Evolutionary conservation across 2,329 filamentous ascomycete genomes (phyloP), one percentile per base, ranked within the genome.

Genomic region (Colletotrichum cuscutae): DNA sequence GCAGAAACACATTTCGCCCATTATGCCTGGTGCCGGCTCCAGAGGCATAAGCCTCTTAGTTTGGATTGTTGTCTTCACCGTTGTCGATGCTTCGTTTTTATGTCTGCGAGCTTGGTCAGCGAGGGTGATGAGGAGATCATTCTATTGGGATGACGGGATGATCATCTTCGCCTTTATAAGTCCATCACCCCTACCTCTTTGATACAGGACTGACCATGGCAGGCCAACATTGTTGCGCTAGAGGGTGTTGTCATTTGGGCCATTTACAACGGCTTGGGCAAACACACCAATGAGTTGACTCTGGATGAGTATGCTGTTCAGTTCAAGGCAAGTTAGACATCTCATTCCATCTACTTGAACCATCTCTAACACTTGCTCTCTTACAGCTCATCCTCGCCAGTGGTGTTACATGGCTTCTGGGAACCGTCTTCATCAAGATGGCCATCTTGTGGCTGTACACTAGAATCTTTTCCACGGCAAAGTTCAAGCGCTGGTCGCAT

Each of bases 371-470:
- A 35, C 19, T 4, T 52, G 28, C 9, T 11, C 1, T 46, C 8
- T 7, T 26, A 9, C 22, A 77, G 73, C 72, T 76, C 57, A 73
- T 77, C 54, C 74, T 79, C 53, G 72, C 78, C 49, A 76, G 75
- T 28, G 76, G 78, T 37, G 75, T 81, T 32, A 76, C 76, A 12
- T 82, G 80, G 74, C 77, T 81, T 8, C 59, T 78, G 2, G 76
- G 71, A 0, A 78, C 78, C 13, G 76, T 78, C 26, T 75, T 77
- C 64, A 75, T 78, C 19, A 82, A 82, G 63, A 28, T 81, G 11
- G 80, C 81, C 2, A 79, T 82, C 68, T 74, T 82, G 42, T 76
- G 75, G 59, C 77, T 81, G 24, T 80, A 80, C 64, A 70, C 74
- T 24, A 74, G 81, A 11, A 78, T 82, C 56, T 81, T 81, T 54